Base-by-base conservation (phyloP, 1,284 basidiomycete species). In the Anthracocystis panici-leucophaei region DNA sequence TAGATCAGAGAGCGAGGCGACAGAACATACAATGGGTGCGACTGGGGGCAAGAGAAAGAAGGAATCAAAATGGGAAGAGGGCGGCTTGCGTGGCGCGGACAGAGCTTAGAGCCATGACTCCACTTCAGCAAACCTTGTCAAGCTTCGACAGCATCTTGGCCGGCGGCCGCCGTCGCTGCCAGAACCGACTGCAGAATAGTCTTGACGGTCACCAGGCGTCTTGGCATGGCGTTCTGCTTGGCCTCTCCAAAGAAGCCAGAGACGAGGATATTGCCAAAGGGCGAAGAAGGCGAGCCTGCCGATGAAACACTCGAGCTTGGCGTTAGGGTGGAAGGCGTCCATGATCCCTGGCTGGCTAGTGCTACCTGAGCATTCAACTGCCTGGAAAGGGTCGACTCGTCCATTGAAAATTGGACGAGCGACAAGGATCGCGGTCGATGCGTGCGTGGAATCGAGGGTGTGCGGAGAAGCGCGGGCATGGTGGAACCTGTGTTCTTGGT, bases 191-290 rank as follows among this genome's bases (percentile, higher is more conserved):
- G 65, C 55, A 74, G 33, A 12, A 74, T 44, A 2, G 71, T 69
- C 60, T 69, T 67, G 50, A 65, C 64, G 14, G 71, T 74, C 7
- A 74, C 62, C 12, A 74, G 54, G 14, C 55, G 58, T 29, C 71
- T 60, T 4, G 65, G 65, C 62, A 69, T 74, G 53, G 65, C 62
- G n/a, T 65, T 65, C 49, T 68, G 71, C 65, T 59, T 62, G 12
- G 60, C 57, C 29, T 74, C 71, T 35, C 71, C 65, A 57, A 74
- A 74, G 62, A 65, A 74, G 48, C 71, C 71, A 20, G 71, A 69
- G 51, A 65, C 56, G 33, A 69, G 65, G 55, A 65, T 66, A 62
- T 57, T 65, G 54, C 62, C 65, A 10, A 69, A 69, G 2, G 71
- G 71, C 9, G 71, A 69, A 9, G 65, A 65, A 9, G 71, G 71